Conservation (phyloP, 192 early-diverging fungal genomes). For the Gigaspora rosea region DNA sequence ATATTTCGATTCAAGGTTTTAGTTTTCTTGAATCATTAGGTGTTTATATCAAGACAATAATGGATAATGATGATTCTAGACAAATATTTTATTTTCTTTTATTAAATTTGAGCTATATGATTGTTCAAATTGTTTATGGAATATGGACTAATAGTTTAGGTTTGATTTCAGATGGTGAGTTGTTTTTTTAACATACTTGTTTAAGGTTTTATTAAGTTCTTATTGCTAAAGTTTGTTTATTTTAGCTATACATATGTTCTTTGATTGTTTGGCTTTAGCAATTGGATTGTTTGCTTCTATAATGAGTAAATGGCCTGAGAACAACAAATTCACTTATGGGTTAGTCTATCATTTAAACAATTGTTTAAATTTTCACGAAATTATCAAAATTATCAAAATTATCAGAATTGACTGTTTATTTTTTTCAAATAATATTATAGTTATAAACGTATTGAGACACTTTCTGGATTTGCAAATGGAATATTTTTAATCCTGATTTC, state of each 20-base stretch:
- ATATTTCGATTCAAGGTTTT: constrained; percentile 3
- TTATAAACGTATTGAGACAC: constrained; percentile 87
- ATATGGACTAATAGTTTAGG: constrained; percentile 84
- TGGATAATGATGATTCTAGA: constrained; percentile 75
- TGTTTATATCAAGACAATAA: constrained; percentile 53
- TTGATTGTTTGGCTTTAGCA: constrained; percentile 91
- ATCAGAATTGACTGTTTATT: neutral
- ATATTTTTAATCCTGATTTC: constrained; percentile 88
- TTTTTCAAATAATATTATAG: constrained; percentile 43
- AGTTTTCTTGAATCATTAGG: constrained; percentile 34
- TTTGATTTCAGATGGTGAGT: constrained; percentile 81
- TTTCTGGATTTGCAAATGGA: constrained; percentile 93
- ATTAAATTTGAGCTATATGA: constrained; percentile 91
- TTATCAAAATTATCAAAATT: constrained; percentile 4
- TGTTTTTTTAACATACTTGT: neutral
- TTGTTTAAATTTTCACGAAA: too few relatives aligned
- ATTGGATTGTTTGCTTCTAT: constrained; percentile 87
- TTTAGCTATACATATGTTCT: constrained; percentile 95
- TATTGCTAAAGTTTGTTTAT: neutral
- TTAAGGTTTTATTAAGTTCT: neutral
- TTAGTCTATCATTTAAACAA: constrained; percentile 34
- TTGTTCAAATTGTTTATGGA: constrained; percentile 83
- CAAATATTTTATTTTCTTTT: constrained; percentile 94
- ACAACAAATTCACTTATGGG: constrained; percentile 76
- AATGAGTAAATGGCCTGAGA: constrained; percentile 89